Percentiles rank a stretch among this genome's conserved stretches.
These are phyloP conservation scores for Cutaneotrichosporon curvatum DNA, from an alignment of 1,284 basidiomycete species.

Conservation along the genomic window DNA sequence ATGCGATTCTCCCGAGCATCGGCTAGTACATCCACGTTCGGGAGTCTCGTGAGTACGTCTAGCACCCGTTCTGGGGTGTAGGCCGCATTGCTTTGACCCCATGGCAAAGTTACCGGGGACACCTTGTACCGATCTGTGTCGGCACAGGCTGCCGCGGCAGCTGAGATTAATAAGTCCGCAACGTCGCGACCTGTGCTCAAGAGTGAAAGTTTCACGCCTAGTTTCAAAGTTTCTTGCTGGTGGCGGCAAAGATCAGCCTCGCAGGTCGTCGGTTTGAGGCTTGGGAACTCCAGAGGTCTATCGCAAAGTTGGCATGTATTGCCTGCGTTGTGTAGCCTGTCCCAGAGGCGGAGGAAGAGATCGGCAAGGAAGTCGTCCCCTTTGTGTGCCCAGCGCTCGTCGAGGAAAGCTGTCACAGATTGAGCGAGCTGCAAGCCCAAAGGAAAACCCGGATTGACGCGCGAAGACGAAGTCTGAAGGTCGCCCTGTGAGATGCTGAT, in stretches of 20 bases:
- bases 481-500: constrained; percentile 4
- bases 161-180: constrained; percentile 8
- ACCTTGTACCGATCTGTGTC: no score
- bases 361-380: constrained; percentile 7
- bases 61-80: not conserved
- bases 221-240: constrained; percentile 7
- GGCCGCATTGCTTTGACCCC: not conserved
- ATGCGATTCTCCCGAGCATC: not conserved
- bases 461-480: not conserved
- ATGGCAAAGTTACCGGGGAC: not conserved
- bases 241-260: constrained; percentile 3
- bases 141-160: constrained; percentile 1
- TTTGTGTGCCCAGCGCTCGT: not conserved
- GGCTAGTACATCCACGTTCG: not conserved
- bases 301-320: constrained; percentile 10
- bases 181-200: constrained; percentile 6
- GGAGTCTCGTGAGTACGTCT: not conserved
- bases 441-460: constrained; percentile 2
- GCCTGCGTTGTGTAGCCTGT: constrained; percentile 7
- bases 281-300: constrained; percentile 1
- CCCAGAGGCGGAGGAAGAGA: not conserved
- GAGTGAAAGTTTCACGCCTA: constrained; percentile 5
- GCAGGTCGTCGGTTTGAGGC: constrained; percentile 11
- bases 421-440: constrained; percentile 4
- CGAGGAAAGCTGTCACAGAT: not conserved